A percentile compares a stretch with the other conserved stretches of the same genome.
Conservation (phyloP, 2,329 filamentous ascomycete genomes). For the Fusarium mexicanum region DNA sequence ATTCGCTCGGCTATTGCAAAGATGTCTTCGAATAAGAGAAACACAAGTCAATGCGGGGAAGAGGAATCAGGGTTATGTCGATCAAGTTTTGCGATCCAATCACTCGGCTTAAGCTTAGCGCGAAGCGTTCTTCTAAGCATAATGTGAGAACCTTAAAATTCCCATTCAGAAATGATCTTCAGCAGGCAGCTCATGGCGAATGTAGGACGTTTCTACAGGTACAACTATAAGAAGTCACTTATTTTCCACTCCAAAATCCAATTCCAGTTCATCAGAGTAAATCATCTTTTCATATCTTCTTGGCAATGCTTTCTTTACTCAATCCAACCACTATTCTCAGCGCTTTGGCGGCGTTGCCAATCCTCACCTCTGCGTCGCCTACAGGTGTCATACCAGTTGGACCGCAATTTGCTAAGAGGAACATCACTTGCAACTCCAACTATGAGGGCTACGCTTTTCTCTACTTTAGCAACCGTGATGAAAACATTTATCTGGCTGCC, state of each 20-base stretch:
- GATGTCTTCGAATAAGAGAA: too few relatives aligned
- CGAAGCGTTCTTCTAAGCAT: neutral
- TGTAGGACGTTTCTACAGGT: neutral
- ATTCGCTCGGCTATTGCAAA: neutral
- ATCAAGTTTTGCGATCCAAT: neutral
- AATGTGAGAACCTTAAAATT: neutral
- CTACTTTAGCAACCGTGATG: neutral
- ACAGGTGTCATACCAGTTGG: accelerated
- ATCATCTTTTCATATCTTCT: accelerated
- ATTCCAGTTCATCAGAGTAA: neutral
- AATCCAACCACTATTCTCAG: neutral
- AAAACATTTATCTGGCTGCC: slow-evolving; percentile 7
- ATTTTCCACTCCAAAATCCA: too few relatives aligned
- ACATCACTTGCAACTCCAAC: neutral
- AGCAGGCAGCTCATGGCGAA: neutral
- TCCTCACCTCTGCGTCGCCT: neutral
- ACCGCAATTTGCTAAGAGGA: neutral
- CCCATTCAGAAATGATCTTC: neutral
- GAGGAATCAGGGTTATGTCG: neutral
- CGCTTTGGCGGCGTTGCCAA: neutral
- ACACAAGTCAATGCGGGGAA: neutral
- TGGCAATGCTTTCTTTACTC: neutral
- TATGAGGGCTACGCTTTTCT: neutral
- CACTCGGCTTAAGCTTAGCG: too few relatives aligned
- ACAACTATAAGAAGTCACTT: neutral